phyloP scores from a whole-genome alignment of 116 monocot species.

The Dioscorea cayenensis region DNA sequence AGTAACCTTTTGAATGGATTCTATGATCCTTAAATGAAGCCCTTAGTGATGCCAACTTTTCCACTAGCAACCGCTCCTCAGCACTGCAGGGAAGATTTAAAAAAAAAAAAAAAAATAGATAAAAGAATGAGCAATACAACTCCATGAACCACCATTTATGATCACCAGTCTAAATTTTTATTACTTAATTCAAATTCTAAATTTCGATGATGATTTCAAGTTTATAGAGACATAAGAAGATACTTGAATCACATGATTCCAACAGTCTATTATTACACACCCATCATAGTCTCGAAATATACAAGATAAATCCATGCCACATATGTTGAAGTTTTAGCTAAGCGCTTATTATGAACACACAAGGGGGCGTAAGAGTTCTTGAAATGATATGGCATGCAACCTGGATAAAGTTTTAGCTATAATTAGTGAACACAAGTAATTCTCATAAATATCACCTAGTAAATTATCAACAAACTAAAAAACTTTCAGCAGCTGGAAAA shows the following conservation, averaged over 20 bases:
- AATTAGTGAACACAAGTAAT: neutral
- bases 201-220: neutral
- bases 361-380: neutral
- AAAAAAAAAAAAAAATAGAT: neutral
- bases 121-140: too few species aligned
- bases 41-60: conserved; percentile 51
- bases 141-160: too few species aligned
- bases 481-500: neutral
- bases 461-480: neutral
- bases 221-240: neutral
- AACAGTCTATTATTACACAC: too few species aligned
- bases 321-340: neutral
- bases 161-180: too few species aligned
- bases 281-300: too few species aligned
- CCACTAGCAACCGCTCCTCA: conserved; percentile 51
- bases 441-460: neutral
- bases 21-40: conserved; percentile 13
- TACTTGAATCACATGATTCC: too few species aligned
- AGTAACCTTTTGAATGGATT: conserved; percentile 20
- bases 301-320: neutral
- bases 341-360: neutral
- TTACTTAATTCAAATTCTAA: too few species aligned
- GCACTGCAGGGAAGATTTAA: conserved; percentile 38
- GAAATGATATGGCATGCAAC: neutral
- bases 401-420: neutral